Base-by-base conservation (phyloP, 805 yeast species). In the Pichia pseudocactophila region DNA sequence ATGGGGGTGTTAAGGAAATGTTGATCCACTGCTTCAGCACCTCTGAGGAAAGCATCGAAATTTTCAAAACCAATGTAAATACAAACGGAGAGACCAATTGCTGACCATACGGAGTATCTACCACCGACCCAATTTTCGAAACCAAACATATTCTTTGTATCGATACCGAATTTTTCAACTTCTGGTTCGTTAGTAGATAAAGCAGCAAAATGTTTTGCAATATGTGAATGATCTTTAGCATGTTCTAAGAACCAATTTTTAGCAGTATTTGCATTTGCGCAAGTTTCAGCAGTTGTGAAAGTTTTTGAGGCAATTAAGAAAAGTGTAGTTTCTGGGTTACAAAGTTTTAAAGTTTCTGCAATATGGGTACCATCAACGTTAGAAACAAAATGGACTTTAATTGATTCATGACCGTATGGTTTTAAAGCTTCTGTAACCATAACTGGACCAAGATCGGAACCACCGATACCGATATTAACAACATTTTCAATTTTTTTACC, bases 91-190 rank as follows among this genome's bases (percentile, higher is more conserved):
- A 92, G 78, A 49, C 99, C 99, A 65, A 92, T 92, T 50, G 98
- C 94, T 34, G 96, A 85, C 99, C 99, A 92, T 49, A 92, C 98
- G n/a, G 98, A 92, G 80, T 92, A 92, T 69, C 99, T 83, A 63
- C 99, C 99, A 61, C 99, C 99, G 51, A 92, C 99, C 98, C 98
- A 92, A 70, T 71, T 82, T 66, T 89, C 96, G 59, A 92, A 92
- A 50, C 95, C 97, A 68, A 92, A 92, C 99, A 92, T 92, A 75
- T 92, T 92, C 65, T 79, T 82, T 63, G 96, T 79, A 71, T 92
- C 97, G 55, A 92, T 92, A 61, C 99, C 99, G 58, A 92, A 92
- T 70, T 86, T 84, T 58, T 81, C 74, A 50, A 92, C 99, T 67
- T 84, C 97, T 40, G 66, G 68, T 48, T 86, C 94, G 65, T 92